phyloP scores from a whole-genome alignment of 148 eudicot genomes.

The Chenopodium suecicum region DNA sequence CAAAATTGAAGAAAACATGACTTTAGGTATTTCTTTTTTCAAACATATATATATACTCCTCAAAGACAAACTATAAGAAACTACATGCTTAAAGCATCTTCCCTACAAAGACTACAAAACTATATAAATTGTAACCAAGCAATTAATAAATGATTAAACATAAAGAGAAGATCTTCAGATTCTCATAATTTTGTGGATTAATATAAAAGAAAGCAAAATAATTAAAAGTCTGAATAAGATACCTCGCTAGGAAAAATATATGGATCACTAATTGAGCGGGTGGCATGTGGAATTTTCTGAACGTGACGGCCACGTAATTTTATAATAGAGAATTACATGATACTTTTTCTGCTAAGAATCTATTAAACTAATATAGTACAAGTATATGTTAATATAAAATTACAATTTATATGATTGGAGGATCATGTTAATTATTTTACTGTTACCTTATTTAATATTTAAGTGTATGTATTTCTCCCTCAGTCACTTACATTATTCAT shows the following conservation, averaged over 20 bases:
- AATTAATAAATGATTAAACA: too few species aligned
- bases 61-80: too few species aligned
- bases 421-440: background rate
- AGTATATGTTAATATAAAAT: too few species aligned
- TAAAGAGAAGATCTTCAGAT: constrained; percentile 5
- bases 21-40: too few species aligned
- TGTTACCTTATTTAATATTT: background rate
- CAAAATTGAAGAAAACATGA: too few species aligned
- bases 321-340: background rate
- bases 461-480: background rate
- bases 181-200: background rate
- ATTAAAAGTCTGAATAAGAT: background rate
- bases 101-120: too few species aligned
- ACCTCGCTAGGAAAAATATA: constrained; percentile 2
- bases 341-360: background rate
- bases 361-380: background rate
- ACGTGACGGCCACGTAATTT: background rate
- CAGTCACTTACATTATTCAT: background rate
- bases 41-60: too few species aligned
- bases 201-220: background rate
- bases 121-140: too few species aligned
- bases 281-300: constrained; percentile 24
- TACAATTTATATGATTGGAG: background rate
- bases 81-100: too few species aligned
- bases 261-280: constrained; percentile 5